These are phyloP conservation scores for Elaphomyces granulatus DNA, from an alignment of 495 filamentous ascomycete genomes.

Conservation along the genomic window DNA sequence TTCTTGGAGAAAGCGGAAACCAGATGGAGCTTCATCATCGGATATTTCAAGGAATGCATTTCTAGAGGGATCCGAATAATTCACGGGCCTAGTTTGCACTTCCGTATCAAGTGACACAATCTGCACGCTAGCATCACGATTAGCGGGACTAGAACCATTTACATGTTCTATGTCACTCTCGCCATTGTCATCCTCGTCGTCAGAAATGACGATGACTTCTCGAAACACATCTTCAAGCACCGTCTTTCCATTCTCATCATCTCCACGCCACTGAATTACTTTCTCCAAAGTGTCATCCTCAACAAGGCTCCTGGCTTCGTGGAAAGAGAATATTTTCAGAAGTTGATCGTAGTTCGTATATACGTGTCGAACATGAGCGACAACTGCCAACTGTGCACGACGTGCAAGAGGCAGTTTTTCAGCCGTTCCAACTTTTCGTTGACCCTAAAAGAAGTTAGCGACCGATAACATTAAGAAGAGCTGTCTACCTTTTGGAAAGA, in stretches of 20 bases:
- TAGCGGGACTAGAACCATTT: constrained; percentile 5
- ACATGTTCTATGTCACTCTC: constrained; percentile 12
- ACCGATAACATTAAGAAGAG: constrained; percentile 3
- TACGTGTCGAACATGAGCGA: constrained; percentile 72
- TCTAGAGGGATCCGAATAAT: constrained; percentile 8
- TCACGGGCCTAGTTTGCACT: constrained; percentile 20
- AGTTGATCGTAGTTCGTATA: constrained; percentile 80
- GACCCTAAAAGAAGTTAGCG: constrained; percentile 25
- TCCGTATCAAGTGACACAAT: constrained; percentile 19
- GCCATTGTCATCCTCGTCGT: constrained; percentile 53
- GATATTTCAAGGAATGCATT: constrained; percentile 17
- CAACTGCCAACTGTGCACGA: constrained; percentile 67
- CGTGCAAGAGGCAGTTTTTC: constrained; percentile 50
- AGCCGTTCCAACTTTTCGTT: constrained; percentile 53
- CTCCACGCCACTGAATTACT: constrained; percentile 76
- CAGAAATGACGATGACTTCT: constrained; percentile 70
- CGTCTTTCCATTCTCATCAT: constrained; percentile 61
- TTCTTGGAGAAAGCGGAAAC: constrained; percentile 21
- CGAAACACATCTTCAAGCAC: constrained; percentile 68
- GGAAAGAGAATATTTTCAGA: constrained; percentile 46
- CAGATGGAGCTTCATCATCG: constrained; percentile 25
- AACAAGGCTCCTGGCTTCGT: constrained; percentile 54
- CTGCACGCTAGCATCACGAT: constrained; percentile 25
- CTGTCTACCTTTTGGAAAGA: constrained; percentile 68
- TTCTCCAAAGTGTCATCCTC: constrained; percentile 56